Evolutionary conservation across 2,329 filamentous ascomycete species (phyloP), one percentile per base, ranked within the genome.

Genomic region (Mycosphaerelloides madeirae): DNA sequence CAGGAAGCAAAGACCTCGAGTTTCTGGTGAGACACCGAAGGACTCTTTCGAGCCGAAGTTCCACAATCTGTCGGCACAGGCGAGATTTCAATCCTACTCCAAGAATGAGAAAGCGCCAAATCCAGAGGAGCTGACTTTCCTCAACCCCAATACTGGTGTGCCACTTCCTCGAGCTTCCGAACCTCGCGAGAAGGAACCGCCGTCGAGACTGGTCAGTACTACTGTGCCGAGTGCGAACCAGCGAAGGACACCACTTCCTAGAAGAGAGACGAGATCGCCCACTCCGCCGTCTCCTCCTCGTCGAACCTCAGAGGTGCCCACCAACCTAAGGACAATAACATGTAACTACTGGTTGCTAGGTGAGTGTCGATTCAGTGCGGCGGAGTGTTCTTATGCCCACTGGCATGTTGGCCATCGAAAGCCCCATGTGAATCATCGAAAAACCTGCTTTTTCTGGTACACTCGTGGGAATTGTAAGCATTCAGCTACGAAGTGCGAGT

Each of bases 61-160:
- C 41, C 47, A 12, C 2, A 54, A 50, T 19, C 40, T 64, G 3
- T 44, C 53, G 2, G 48, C 34, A 3, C 52, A 60, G 33, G 44
- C 55, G 29, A 37, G 53, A 16, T 49, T 51, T 29, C 54, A 57
- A n/a, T 54, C 52, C 6, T 54, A 52, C 33, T 46, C 50, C 12
- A 31, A 43, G 6, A 58, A 53, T 31, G 62, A 65, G 34, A 52
- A 45, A 18, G 51, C 54, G 5, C 62, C 62, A 6, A 55, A 63
- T 38, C 15, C 53, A 9, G 53, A 45, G 31, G 49, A 48, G 19
- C 50, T 65, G 15, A 49, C 35, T 7, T 50, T 60, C 3, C 34
- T 64, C 9, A 57, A 65, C 49, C 52, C 59, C 3, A 59, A 48
- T 32, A 64, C 60, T 2, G 62, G 62, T 9, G 58, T 51, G 18